Evolutionary conservation across 768 basidiomycete genomes (phyloP).

Genomic region (Lanmaoa rubissima): DNA sequence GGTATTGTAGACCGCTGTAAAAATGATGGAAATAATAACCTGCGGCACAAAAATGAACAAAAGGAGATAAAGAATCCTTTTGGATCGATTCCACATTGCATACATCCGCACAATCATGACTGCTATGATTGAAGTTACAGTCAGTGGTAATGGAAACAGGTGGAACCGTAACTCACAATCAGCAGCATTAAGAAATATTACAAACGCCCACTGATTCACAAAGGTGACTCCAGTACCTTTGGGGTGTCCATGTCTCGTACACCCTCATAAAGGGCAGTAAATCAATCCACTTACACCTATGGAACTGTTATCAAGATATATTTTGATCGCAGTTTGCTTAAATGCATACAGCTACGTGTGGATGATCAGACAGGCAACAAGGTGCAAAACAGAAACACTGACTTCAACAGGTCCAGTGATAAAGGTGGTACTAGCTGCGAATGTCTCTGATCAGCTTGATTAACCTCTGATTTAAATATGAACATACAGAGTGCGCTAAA

Average conservation of each 20-base stretch:
- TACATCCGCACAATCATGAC: constrained; percentile 1
- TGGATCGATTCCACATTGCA: too few relatives aligned
- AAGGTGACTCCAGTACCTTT: not conserved
- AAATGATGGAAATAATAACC: not conserved
- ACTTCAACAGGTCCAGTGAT: not conserved
- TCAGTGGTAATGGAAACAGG: not conserved
- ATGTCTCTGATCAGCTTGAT: not conserved
- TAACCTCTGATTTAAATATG: not conserved
- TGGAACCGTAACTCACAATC: constrained; percentile 1
- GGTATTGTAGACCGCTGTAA: too few relatives aligned
- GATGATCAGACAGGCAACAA: too few relatives aligned
- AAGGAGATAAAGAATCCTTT: not conserved
- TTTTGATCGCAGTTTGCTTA: not conserved
- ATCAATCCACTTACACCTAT: constrained; percentile 3
- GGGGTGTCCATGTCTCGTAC: not conserved
- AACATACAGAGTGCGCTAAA: not conserved
- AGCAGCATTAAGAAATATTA: not conserved
- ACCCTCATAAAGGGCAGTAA: not conserved
- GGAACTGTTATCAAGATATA: not conserved
- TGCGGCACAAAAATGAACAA: not conserved
- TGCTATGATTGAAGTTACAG: not conserved
- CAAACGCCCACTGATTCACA: not conserved
- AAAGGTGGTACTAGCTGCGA: not conserved
- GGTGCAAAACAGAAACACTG: not conserved
- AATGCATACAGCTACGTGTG: not conserved